Base-by-base conservation (phyloP, 805 yeast species). In the Lachancea dasiensis region DNA sequence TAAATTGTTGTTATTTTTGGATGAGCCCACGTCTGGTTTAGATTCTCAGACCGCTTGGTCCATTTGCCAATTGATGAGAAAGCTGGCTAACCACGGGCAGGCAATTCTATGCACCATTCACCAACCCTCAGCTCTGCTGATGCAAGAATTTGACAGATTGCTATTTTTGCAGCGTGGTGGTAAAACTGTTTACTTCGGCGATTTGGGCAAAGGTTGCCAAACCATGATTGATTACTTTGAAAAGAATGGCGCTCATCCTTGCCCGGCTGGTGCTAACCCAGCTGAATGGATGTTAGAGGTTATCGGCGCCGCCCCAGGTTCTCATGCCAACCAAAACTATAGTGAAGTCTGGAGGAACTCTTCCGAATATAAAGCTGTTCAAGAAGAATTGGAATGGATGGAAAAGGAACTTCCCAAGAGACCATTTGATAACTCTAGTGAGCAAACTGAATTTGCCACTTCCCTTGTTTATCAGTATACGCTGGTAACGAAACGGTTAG, bases 261-360 rank as follows among this genome's bases (percentile, higher is more conserved):
- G 89, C 64, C 87, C 89, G 15, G 63, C 68, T 5, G 68, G 69
- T 28, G 86, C 85, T 4, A 83, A 83, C 48, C 92, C 90, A 22
- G 90, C 89, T 10, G 95, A 86, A 65, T 86, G 94, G 92, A 86
- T 86, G 95, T 68, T 86, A 61, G 82, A 82, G 45, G 83, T 79
- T 46, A 81, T 81, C 51, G 87, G 89, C 52, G 87, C 87, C 38
- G 86, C 87, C 24, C 87, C 87, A 5, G 87, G 86, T 37, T 75
- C 85, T 24, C 80, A 76, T 49, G 83, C 86, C 14, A 68, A 68
- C 33, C 83, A 78, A 60, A 84, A 82, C 58, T 82, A 79, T 52
- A 69, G 75, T 52, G 80, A 82, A 52, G 86, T 81, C 34, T 85
- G 96, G 95, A 61, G 72, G 57, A 69, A 71, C 33, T 84, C 95